These are phyloP conservation scores for Salvia miltiorrhiza DNA, from an alignment of 257 asterid species.

Conservation along the genomic window DNA sequence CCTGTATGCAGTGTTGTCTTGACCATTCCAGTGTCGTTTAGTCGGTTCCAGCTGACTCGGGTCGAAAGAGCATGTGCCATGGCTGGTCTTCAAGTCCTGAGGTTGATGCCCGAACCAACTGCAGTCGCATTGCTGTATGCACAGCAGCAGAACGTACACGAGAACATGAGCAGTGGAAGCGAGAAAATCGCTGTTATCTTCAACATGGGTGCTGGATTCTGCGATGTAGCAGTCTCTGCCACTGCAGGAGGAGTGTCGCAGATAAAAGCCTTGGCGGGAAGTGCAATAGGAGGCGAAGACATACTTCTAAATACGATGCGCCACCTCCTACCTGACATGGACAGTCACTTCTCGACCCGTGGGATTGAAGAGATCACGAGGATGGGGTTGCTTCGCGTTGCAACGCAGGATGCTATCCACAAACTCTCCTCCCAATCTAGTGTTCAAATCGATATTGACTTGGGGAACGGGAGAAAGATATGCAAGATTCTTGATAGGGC, in stretches of 20 bases:
- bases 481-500: constrained; percentile 40
- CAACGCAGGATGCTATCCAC: constrained; percentile 75
- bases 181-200: constrained; percentile 74
- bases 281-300: constrained; percentile 78
- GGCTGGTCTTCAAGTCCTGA: constrained; percentile 86
- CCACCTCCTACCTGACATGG: constrained; percentile 60
- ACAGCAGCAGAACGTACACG: constrained; percentile 52
- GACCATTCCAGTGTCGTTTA: constrained; percentile 73
- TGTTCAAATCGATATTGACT: constrained; percentile 48
- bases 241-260: constrained; percentile 88
- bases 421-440: constrained; percentile 44
- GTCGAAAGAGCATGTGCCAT: constrained; percentile 84
- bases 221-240: constrained; percentile 75
- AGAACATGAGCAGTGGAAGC: constrained; percentile 55
- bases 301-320: constrained; percentile 65
- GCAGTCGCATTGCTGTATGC: constrained; percentile 86
- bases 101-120: constrained; percentile 90
- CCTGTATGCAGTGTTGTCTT: constrained; percentile 56
- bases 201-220: constrained; percentile 93
- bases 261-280: constrained; percentile 69
- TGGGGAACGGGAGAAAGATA: constrained; percentile 54
- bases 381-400: constrained; percentile 75
- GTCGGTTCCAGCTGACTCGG: constrained; percentile 76
- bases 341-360: constrained; percentile 46
- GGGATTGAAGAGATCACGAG: constrained; percentile 57